Base-by-base conservation (phyloP, 139 green algal species). In the Volvox reticuliferus region DNA sequence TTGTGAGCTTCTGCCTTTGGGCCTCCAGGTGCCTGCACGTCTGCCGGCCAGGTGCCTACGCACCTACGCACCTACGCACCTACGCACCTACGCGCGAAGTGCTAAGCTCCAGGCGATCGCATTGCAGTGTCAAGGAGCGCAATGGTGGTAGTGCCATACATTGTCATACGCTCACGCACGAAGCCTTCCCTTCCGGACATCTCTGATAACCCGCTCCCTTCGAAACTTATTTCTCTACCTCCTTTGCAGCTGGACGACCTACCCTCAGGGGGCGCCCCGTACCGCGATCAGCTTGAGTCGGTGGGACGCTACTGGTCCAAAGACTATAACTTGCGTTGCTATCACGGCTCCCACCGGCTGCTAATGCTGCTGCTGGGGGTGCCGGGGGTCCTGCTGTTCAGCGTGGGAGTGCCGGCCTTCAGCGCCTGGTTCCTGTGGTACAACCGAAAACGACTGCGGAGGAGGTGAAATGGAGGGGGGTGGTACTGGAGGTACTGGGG, bases 361-460 rank as follows among this genome's bases (percentile, higher is more conserved):
- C 65, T 91, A 78, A 36, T 80, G 65, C 79, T 88, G 65, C 5
- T 30, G 1, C 44, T 91, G 79, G 88, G 88, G 16, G 36, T 91
- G 35, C 88, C 88, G 12, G 88, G 88, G 19, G 79, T 87, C 26
- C 28, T 91, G n/a, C 37, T 82, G 20, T 91, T 91, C 88, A 76
- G 79, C n/a, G 55, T 30, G 2, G 88, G 88, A 18, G 88, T 87
- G 36, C 88, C 88, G 12, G 79, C 65, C 61, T 86, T 79, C 79
- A 91, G 79, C 79, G 88, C 88, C n/a, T 91, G 88, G 88, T 91
- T 82, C 65, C 78, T 91, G 79, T 20, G 65, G n/a, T 55, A 37
- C 28, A 61, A 91, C 65, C 26, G 0, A 24, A 30, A 24, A 6
- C 21, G 35, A 32, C 87, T 91, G 26, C 55, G 87, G 32, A 30